Evolutionary conservation across 148 eudicot species (phyloP).

Genomic region (Camellia granthamiana): DNA sequence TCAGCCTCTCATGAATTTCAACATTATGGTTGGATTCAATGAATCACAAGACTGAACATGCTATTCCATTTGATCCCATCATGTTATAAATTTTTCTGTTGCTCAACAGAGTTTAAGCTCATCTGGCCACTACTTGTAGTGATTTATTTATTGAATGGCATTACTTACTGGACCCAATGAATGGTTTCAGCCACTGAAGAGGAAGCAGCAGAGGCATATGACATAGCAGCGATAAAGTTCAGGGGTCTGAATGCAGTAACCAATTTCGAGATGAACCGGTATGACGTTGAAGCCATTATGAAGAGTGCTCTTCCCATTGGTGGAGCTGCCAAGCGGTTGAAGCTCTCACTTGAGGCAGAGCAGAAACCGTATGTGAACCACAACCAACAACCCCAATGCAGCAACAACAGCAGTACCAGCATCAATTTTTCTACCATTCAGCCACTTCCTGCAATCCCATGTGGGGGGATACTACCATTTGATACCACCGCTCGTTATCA

Average conservation of each 20-base stretch:
- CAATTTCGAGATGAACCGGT: conserved; percentile 90
- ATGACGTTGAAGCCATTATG: conserved; percentile 80
- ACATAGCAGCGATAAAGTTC: conserved; percentile 86
- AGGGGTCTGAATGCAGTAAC: conserved; percentile 79
- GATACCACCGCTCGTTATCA: conserved; percentile 50
- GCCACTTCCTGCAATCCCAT: conserved; percentile 47
- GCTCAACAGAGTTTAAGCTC: background rate
- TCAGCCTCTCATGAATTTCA: background rate
- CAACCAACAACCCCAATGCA: conserved; percentile 28
- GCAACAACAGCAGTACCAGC: conserved; percentile 32
- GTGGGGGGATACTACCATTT: conserved; percentile 38
- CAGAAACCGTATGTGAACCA: conserved; percentile 41
- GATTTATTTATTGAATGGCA: background rate
- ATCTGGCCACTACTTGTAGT: background rate
- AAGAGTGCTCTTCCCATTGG: conserved; percentile 87
- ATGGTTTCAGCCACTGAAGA: conserved; percentile 74
- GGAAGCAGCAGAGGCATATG: conserved; percentile 96
- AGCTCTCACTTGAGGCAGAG: conserved; percentile 60
- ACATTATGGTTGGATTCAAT: background rate
- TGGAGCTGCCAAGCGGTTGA: conserved; percentile 76
- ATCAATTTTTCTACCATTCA: conserved; percentile 52
- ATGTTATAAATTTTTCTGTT: background rate
- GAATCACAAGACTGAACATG: background rate
- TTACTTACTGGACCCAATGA: background rate
- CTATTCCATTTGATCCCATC: background rate